Evolutionary conservation across 768 basidiomycete species (phyloP), one percentile per base, ranked within the genome.

Genomic region (Kockovaella imperatae): DNA sequence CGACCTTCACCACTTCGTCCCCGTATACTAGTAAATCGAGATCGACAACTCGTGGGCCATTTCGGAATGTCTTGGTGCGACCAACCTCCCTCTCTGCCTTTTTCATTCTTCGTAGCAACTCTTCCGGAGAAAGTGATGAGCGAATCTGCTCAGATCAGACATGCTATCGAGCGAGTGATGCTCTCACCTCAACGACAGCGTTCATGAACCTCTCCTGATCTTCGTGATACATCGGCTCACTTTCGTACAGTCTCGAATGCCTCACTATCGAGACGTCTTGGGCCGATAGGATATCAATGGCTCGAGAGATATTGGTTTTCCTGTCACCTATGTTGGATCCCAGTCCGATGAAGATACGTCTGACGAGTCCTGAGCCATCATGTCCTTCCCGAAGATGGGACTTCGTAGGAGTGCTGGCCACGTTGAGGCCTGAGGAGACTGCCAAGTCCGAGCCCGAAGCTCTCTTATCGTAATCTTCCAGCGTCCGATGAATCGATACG

Each of bases 271-370:
- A 11, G 42, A 45, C 20, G 10, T 46, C 50, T 8, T 69, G 8
- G 14, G 6, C 61, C 61, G 87, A 84, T 4, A 96, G 76, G 17
- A 83, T 67, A 15, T 80, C 77, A 5, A 96, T 74, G 0, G 91
- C 88, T 29, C 74, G 72, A 59, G 84, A 83, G 54, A 97, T 84
- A 64, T 95, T 84, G 20, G 76, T 76, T 54, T 88, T 83, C 5
- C 84, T 76, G 70, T 95, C 88, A 0, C 88, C 89, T 0, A 96
- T 75, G 63, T 97, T 97, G 3, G 89, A 85, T 0, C 93, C 93
- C 1, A 97, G 69, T 0, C 87, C 87, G 29, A 97, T 77, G 7
- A 81, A 81, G 3, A 76, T 83, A 31, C 54, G 35, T 34, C 41
- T 47, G n/a, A n/a, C n/a, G n/a, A n/a, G n/a, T n/a, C n/a, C n/a